phyloP scores from a whole-genome alignment of 2,329 filamentous ascomycete genomes.

The Ilyonectria destructans region DNA sequence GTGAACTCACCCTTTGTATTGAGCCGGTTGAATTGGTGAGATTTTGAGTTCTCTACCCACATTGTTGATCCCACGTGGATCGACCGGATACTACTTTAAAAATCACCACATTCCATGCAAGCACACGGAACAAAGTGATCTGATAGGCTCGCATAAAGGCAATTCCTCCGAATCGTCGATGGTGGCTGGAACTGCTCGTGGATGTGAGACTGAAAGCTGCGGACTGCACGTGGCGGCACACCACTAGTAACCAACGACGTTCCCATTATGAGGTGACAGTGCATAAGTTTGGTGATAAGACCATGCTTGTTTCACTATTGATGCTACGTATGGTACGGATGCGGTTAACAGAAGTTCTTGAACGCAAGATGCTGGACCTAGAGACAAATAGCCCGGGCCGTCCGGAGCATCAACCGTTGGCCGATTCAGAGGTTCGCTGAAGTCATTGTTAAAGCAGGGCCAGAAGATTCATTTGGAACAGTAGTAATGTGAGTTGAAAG shows the following conservation, averaged over 20 bases:
- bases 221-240: conserved; percentile 6
- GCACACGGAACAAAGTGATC: not conserved
- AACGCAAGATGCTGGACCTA: not conserved
- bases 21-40: not conserved
- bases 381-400: not conserved
- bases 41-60: not conserved
- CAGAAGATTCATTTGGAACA: not conserved
- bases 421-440: not conserved
- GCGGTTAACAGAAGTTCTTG: not conserved
- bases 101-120: not conserved
- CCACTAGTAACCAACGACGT: not conserved
- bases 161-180: conserved; percentile 5
- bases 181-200: not conserved
- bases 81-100: conserved; percentile 3
- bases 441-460: not conserved
- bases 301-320: not conserved
- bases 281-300: not conserved
- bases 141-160: conserved; percentile 28
- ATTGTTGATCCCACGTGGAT: not conserved
- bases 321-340: not conserved
- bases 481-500: too few relatives aligned
- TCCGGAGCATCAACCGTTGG: too few relatives aligned
- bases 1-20: not conserved
- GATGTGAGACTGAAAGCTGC: conserved; percentile 4
- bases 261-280: not conserved